These are phyloP conservation scores for Xerophyta viscosa DNA, from an alignment of 106 monocot genomes.

Conservation along the genomic window DNA sequence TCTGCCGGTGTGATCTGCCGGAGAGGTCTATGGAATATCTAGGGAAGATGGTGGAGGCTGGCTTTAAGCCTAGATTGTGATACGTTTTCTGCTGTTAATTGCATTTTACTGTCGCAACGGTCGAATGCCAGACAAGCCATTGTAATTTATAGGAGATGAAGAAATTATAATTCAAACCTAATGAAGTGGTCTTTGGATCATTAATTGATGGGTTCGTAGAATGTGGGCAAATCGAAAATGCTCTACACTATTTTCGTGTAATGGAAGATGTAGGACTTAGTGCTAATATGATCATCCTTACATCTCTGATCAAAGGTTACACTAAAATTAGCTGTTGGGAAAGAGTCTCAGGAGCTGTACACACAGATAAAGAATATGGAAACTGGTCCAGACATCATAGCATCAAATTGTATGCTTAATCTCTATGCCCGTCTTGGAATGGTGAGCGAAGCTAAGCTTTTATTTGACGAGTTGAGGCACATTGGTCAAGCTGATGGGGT, in stretches of 20 bases:
- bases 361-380: constrained; percentile 37
- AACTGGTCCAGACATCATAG: constrained; percentile 59
- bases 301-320: constrained; percentile 81
- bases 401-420: constrained; percentile 74
- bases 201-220: constrained; percentile 67
- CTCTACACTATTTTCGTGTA: constrained; percentile 31
- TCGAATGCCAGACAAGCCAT: constrained; percentile 32
- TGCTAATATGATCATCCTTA: constrained; percentile 50
- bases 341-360: constrained; percentile 70
- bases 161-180: constrained; percentile 34
- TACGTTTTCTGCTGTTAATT: constrained; percentile 58
- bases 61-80: constrained; percentile 57
- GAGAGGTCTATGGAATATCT: constrained; percentile 49
- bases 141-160: constrained; percentile 53
- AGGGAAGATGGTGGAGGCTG: constrained; percentile 36
- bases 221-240: constrained; percentile 32
- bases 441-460: constrained; percentile 49
- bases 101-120: constrained; percentile 23
- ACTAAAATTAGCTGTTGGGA: constrained; percentile 51
- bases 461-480: constrained; percentile 44
- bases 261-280: constrained; percentile 55
- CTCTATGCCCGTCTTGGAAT: constrained; percentile 69
- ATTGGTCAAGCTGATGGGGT: constrained; percentile 46
- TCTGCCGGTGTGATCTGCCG: constrained; percentile 34
- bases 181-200: constrained; percentile 66